Percentiles rank a stretch among this genome's conserved stretches.
These are phyloP conservation scores for Bothriochloa decipiens DNA, from an alignment of 176 grass and related monocot genomes.

Conservation along the genomic window DNA sequence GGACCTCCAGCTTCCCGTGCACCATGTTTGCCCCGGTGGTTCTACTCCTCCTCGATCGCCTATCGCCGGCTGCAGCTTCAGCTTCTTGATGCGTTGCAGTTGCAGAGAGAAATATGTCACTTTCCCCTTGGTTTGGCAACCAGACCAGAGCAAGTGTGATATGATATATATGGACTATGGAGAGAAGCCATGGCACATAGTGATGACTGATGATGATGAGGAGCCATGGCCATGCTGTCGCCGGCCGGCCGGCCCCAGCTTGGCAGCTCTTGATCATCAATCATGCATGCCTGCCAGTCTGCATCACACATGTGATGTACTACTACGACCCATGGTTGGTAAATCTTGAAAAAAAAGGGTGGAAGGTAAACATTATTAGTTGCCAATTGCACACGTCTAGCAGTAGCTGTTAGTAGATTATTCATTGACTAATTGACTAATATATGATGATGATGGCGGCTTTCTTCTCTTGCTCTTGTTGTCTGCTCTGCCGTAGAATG, in stretches of 20 bases:
- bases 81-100: not conserved
- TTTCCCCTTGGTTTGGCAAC: not conserved
- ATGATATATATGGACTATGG: not conserved
- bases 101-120: not conserved
- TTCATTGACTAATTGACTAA: not conserved
- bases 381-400: not conserved
- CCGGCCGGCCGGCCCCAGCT: conserved; percentile 20
- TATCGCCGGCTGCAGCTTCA: not conserved
- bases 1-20: conserved; percentile 62
- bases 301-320: not conserved
- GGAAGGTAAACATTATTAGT: not conserved
- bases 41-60: not conserved
- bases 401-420: not conserved
- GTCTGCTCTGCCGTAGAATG: not conserved
- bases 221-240: not conserved
- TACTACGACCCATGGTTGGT: not conserved
- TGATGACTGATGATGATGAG: not conserved
- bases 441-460: not conserved
- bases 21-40: conserved; percentile 45
- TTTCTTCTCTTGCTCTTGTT: conserved; percentile 18
- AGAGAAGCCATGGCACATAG: not conserved
- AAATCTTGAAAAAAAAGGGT: not conserved
- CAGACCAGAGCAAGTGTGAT: not conserved
- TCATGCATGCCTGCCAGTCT: conserved; percentile 2
- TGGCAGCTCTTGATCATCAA: conserved; percentile 3